Base-by-base conservation (phyloP, 768 basidiomycete genomes). In the Suillus discolor region DNA sequence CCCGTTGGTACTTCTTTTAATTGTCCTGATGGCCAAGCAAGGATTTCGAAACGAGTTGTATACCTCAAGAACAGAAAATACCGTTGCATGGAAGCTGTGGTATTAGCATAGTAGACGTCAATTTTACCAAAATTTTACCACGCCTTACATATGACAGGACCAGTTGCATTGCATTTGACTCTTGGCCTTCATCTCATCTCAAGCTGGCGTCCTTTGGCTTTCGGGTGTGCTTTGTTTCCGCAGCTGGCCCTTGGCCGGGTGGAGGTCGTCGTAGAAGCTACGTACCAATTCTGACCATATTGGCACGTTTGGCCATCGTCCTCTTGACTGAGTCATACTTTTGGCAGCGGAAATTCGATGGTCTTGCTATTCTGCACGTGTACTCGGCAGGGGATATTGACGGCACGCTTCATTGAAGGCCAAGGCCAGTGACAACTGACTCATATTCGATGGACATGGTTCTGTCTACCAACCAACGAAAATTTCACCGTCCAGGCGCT, bases 201-300 rank as follows among this genome's bases (percentile, higher is more conserved):
- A 51, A 51, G 51, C 8, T 41, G 57, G 5, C 25, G 25, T 25
- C 16, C 38, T 41, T 41, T 28, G 9, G 2, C 54, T 18, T 41
- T 25, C 23, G 9, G 38, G 16, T 34, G 34, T n/a, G 11, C 13
- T 36, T 13, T 18, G 18, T 16, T 25, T 41, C 39, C 16, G 15
- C 11, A 41, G 39, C 23, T 36, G 12, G 34, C n/a, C 25, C 39
- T 59, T 59, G 57, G 38, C 23, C 38, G 31, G 11, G 38, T 59
- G 57, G 57, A 59, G 41, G 36, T 36, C 16, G 57, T 25, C 15
- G 28, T 59, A 25, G 57, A 59, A 41, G 23, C 57, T 20, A 57
- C 23, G 1, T 39, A 16, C 38, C 28, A 59, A 59, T 59, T 8
- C 57, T 9, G 39, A 25, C 39, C 41, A 51, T 18, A 8, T 9